A percentile compares a stretch with the other conserved stretches of the same genome.
These are phyloP conservation scores for Terfezia claveryi DNA, from an alignment of 495 filamentous ascomycete genomes.

Conservation along the genomic window DNA sequence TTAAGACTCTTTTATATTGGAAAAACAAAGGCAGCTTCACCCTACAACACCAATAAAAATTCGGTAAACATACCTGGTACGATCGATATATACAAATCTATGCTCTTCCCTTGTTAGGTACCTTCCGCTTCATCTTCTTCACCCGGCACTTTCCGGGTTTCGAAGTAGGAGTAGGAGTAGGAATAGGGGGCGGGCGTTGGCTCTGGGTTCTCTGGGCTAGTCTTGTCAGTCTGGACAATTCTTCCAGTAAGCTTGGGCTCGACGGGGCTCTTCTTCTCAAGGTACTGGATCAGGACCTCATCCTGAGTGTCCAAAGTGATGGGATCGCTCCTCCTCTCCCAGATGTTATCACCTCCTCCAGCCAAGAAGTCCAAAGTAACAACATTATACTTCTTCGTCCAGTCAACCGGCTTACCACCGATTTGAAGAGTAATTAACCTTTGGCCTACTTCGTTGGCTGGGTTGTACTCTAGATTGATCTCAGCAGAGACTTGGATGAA, in stretches of 20 bases:
- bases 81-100: no score
- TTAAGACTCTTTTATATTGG: no score
- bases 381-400: conserved; percentile 24
- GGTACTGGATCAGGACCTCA: conserved; percentile 28
- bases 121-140: no score
- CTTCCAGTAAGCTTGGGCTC: conserved; percentile 28
- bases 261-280: conserved; percentile 25
- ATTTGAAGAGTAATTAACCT: conserved; percentile 26
- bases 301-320: conserved; percentile 28
- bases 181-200: no score
- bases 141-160: no score
- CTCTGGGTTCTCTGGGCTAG: no score
- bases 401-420: conserved; percentile 22
- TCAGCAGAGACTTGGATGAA: conserved; percentile 30
- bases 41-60: no score
- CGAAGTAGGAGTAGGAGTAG: no score
- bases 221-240: conserved; percentile 21
- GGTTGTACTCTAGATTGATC: conserved; percentile 28
- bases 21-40: no score
- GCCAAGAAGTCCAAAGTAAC: conserved; percentile 35
- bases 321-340: conserved; percentile 18
- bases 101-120: no score
- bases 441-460: conserved; percentile 15
- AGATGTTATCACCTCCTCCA: conserved; percentile 33
- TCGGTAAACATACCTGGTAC: no score